Conservation (phyloP, 495 filamentous ascomycete species). For the Diplogelasinospora grovesii region DNA sequence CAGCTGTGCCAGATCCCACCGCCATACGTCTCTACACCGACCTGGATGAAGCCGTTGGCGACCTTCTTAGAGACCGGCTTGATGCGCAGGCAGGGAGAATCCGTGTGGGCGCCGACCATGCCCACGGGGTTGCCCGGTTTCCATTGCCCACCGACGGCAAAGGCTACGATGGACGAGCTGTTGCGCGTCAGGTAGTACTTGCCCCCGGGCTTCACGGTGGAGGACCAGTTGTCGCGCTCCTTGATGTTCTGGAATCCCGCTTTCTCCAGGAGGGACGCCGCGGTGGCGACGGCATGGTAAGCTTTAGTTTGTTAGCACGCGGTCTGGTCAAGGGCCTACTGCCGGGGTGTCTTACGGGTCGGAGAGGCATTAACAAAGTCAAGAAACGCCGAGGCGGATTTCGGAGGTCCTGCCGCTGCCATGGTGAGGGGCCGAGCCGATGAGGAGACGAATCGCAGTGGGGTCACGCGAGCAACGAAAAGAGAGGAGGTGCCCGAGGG, state of each 20-base stretch:
- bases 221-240: constrained; percentile 86
- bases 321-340: too few species aligned
- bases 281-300: constrained; percentile 84
- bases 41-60: constrained; percentile 82
- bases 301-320: constrained; percentile 42
- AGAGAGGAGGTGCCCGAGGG: too few species aligned
- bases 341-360: constrained; percentile 71
- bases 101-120: constrained; percentile 95
- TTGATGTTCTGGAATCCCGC: constrained; percentile 85
- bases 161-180: constrained; percentile 87
- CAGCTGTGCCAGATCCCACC: constrained; percentile 78
- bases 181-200: constrained; percentile 97
- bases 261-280: constrained; percentile 63
- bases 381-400: constrained; percentile 74
- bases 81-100: constrained; percentile 82
- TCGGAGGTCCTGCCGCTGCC: constrained; percentile 52
- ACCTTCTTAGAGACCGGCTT: constrained; percentile 90
- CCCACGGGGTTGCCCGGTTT: constrained; percentile 87
- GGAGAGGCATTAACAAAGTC: constrained; percentile 93
- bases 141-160: constrained; percentile 90
- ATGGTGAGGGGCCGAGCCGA: constrained; percentile 9
- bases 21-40: constrained; percentile 95
- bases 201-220: constrained; percentile 72
- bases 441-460: too few species aligned
- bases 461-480: too few species aligned